Conservation (phyloP, 2,329 filamentous ascomycete species). For the Scytalidium sp. region DNA sequence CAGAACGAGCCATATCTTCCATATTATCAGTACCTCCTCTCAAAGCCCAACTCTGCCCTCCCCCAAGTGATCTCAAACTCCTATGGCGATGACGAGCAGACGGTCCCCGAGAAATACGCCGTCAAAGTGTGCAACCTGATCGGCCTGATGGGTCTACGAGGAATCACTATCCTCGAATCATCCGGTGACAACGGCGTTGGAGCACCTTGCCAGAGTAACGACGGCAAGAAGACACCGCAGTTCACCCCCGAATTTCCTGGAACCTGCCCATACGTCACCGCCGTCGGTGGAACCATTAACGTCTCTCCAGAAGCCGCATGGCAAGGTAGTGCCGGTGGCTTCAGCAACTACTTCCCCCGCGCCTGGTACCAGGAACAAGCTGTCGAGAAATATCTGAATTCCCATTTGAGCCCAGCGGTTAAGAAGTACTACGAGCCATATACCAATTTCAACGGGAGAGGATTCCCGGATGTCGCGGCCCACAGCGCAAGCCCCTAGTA, state of each 20-base stretch:
- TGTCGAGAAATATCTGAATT: slow-evolving; percentile 37
- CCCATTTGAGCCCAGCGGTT: slow-evolving; percentile 27
- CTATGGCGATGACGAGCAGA: slow-evolving; percentile 57
- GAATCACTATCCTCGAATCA: slow-evolving; percentile 47
- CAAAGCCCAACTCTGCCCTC: slow-evolving; percentile 35
- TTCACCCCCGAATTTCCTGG: slow-evolving; percentile 56
- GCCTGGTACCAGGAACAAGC: slow-evolving; percentile 42
- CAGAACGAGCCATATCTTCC: slow-evolving; percentile 58
- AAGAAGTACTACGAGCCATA: slow-evolving; percentile 41
- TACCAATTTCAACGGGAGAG: slow-evolving; percentile 43
- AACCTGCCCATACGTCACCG: slow-evolving; percentile 32
- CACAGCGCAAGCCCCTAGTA: slow-evolving; percentile 15
- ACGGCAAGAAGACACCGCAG: slow-evolving; percentile 49
- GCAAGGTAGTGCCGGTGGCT: slow-evolving; percentile 49
- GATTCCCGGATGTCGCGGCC: slow-evolving; percentile 48
- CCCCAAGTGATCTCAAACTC: slow-evolving; percentile 57
- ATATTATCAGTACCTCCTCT: slow-evolving; percentile 50
- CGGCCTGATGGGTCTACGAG: slow-evolving; percentile 49
- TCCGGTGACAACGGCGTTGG: slow-evolving; percentile 50
- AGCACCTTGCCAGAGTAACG: slow-evolving; percentile 47
- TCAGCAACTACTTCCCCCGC: slow-evolving; percentile 46
- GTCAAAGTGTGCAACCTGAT: slow-evolving; percentile 50
- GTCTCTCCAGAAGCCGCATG: slow-evolving; percentile 33
- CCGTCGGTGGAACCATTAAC: slow-evolving; percentile 21
- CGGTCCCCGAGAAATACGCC: slow-evolving; percentile 51